Conservation (phyloP, 257 asterid genomes). For the Gynochthodes officinalis region DNA sequence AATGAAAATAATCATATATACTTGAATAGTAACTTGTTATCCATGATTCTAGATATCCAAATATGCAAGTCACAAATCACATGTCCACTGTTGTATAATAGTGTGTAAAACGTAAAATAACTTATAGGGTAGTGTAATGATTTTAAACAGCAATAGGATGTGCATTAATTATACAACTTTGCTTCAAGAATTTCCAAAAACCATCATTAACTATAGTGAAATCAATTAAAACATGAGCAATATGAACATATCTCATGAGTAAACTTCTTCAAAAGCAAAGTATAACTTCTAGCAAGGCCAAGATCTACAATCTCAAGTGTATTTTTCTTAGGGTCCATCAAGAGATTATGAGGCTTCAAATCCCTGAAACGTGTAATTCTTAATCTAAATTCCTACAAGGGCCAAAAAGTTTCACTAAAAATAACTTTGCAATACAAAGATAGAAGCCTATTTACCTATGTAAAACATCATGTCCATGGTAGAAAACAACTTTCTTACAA, state of each 20-base stretch:
- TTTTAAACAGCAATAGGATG: slow-evolving; percentile 36
- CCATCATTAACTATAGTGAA: background rate
- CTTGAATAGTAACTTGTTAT: no score
- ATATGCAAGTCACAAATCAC: slow-evolving; percentile 97
- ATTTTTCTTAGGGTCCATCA: slow-evolving; percentile 92
- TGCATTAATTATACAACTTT: background rate
- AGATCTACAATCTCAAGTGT: slow-evolving; percentile 94
- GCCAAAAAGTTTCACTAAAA: background rate
- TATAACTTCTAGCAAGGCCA: slow-evolving; percentile 88
- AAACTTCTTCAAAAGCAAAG: slow-evolving; percentile 90
- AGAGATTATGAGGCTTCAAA: slow-evolving; percentile 91
- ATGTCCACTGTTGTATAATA: slow-evolving; percentile 96
- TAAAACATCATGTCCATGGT: slow-evolving; percentile 93
- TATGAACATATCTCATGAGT: slow-evolving; percentile 69
- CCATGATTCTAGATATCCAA: no score
- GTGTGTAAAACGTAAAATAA: slow-evolving; percentile 88
- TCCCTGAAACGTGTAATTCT: slow-evolving; percentile 46
- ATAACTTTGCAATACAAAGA: background rate
- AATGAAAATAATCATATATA: no score
- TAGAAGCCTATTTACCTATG: slow-evolving; percentile 50
- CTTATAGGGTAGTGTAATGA: slow-evolving; percentile 99
- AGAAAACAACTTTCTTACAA: slow-evolving; percentile 90
- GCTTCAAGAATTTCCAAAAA: background rate
- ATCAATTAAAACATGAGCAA: no score
- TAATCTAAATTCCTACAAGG: background rate